A percentile compares a stretch with the other conserved stretches of the same genome.
Evolutionary conservation across 176 grass and related monocot genomes (phyloP).

Genomic region (Stipa capillata): DNA sequence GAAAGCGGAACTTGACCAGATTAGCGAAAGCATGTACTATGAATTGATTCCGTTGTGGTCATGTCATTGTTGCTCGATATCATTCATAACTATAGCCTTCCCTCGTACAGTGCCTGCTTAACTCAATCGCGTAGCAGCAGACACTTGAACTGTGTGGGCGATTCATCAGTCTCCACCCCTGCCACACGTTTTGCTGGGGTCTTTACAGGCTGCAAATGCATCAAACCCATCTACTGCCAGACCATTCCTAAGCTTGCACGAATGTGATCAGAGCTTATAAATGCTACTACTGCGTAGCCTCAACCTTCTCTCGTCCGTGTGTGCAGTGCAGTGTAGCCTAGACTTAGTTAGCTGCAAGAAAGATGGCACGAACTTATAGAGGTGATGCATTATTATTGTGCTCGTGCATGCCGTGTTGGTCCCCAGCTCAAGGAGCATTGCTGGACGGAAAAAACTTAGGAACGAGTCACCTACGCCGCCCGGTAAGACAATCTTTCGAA

Average conservation of each 20-base stretch:
- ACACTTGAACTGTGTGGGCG: not conserved
- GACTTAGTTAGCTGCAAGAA: too few relatives aligned
- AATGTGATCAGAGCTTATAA: not conserved
- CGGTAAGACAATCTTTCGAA: not conserved
- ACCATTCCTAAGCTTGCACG: not conserved
- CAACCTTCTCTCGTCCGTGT: not conserved
- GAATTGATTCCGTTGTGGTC: too few relatives aligned
- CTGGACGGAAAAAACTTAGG: not conserved
- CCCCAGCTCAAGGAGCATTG: not conserved
- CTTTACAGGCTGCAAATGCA: too few relatives aligned
- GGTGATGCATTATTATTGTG: not conserved
- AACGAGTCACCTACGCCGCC: too few relatives aligned
- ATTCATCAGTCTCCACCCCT: not conserved
- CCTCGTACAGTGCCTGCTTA: too few relatives aligned
- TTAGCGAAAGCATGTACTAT: too few relatives aligned
- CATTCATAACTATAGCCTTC: too few relatives aligned
- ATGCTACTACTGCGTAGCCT: not conserved
- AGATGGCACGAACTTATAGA: not conserved
- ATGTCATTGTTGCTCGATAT: too few relatives aligned
- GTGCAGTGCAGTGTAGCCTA: not conserved
- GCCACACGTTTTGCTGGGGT: too few relatives aligned
- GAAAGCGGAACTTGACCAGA: too few relatives aligned
- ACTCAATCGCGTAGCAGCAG: not conserved
- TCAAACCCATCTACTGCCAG: not conserved
- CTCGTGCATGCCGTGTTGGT: not conserved